A percentile compares a stretch with the other conserved stretches of the same genome.
Evolutionary conservation across 805 yeast genomes (phyloP).

Genomic region (Pichia nanzhaoensis): DNA sequence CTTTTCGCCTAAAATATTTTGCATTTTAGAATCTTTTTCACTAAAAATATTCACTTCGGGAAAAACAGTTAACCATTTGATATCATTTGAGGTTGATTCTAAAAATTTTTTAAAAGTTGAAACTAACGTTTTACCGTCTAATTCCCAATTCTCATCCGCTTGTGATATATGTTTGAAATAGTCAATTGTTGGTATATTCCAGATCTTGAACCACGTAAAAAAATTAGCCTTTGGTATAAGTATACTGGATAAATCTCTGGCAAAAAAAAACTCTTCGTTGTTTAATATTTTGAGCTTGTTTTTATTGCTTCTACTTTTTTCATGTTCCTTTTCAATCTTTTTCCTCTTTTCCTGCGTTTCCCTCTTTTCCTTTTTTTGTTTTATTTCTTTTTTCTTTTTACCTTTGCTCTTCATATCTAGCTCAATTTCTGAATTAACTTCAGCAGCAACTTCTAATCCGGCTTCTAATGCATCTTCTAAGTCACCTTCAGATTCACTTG

Average conservation of each 20-base stretch:
- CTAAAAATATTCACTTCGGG: slow-evolving; percentile 81
- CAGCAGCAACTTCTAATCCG: too few relatives aligned
- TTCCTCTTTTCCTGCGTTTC: too few relatives aligned
- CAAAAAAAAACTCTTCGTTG: slow-evolving; percentile 16
- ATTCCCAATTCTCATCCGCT: slow-evolving; percentile 67
- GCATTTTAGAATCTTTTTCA: slow-evolving; percentile 40
- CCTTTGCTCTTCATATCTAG: background rate
- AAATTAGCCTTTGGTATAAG: slow-evolving; percentile 44
- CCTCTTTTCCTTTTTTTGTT: background rate
- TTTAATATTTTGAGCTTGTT: slow-evolving; percentile 1
- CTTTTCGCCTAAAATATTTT: slow-evolving; percentile 46
- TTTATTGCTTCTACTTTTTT: background rate
- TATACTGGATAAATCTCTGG: slow-evolving; percentile 23
- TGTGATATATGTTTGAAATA: slow-evolving; percentile 41
- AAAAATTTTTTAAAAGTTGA: slow-evolving; percentile 32
- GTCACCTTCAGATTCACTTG: slow-evolving; percentile 1
- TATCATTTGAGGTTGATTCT: slow-evolving; percentile 28
- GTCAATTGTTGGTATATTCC: slow-evolving; percentile 53
- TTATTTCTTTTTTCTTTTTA: slow-evolving; percentile 2
- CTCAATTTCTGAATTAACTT: background rate
- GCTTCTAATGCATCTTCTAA: too few relatives aligned
- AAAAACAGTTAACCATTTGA: slow-evolving; percentile 59
- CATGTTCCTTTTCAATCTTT: background rate
- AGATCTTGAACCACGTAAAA: slow-evolving; percentile 63
- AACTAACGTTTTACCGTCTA: slow-evolving; percentile 32